Evolutionary conservation across 768 basidiomycete genomes (phyloP).

Genomic region (Hydnomerulius pinastri): DNA sequence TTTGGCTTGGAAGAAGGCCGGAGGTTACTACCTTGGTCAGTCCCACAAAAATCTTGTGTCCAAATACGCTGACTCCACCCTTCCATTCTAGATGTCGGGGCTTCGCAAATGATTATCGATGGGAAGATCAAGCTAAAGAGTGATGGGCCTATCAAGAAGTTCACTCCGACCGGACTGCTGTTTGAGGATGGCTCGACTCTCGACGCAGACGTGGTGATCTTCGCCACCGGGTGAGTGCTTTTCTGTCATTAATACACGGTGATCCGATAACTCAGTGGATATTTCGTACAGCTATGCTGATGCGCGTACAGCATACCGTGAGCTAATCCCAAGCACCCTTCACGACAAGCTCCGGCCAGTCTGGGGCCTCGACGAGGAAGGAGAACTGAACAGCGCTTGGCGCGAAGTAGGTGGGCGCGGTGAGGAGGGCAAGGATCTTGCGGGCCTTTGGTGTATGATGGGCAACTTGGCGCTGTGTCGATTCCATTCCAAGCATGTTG

Average conservation of each 20-base stretch:
- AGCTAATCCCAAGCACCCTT: constrained; percentile 21
- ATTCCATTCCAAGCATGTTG: constrained; percentile 69
- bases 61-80: not conserved
- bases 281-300: constrained; percentile 17
- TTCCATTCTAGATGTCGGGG: constrained; percentile 36
- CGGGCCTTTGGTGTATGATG: constrained; percentile 56
- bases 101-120: constrained; percentile 43
- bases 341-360: constrained; percentile 23
- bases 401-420: constrained; percentile 47
- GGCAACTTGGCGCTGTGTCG: constrained; percentile 64
- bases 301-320: constrained; percentile 14
- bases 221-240: constrained; percentile 48
- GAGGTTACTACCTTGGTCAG: constrained; percentile 70
- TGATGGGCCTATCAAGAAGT: constrained; percentile 41
- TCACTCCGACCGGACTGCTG: constrained; percentile 40
- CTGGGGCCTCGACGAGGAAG: constrained; percentile 35
- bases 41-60: not conserved
- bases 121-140: constrained; percentile 51
- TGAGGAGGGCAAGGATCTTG: constrained; percentile 13
- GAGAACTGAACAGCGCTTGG: constrained; percentile 34
- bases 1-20: constrained; percentile 48
- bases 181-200: constrained; percentile 45
- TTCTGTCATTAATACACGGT: not conserved
- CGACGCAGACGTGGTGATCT: constrained; percentile 49
- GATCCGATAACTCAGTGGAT: not conserved